Evolutionary conservation across 2,329 filamentous ascomycete species (phyloP).

Genomic region (Colletotrichum caudatum): DNA sequence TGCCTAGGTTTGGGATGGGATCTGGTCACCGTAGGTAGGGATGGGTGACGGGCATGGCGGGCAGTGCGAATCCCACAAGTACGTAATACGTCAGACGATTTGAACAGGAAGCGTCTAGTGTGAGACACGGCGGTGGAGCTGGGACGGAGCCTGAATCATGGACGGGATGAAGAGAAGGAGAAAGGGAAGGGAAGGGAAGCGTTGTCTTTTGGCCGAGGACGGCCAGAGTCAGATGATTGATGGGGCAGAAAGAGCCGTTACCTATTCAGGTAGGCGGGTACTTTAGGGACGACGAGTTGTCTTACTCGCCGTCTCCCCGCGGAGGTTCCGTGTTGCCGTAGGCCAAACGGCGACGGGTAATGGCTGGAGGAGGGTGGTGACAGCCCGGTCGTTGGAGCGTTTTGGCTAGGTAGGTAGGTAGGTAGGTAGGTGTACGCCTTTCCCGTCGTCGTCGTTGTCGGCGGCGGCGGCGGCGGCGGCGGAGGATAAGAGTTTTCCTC

Average conservation of each 20-base stretch:
- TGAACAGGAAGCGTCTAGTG: neutral
- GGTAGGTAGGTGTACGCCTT: neutral
- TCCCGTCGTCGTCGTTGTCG: neutral
- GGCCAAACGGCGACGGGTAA: conserved; percentile 2
- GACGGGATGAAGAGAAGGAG: neutral
- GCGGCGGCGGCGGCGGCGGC: too few species aligned
- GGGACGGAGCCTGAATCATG: conserved; percentile 23
- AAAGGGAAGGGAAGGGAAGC: neutral
- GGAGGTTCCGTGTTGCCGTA: neutral
- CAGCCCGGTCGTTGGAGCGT: neutral
- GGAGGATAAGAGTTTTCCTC: neutral
- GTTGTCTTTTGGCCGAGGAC: neutral
- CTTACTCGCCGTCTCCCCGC: neutral
- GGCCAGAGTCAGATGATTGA: neutral
- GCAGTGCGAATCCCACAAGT: neutral
- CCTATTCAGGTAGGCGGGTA: neutral
- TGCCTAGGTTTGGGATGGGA: neutral
- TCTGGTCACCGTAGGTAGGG: neutral
- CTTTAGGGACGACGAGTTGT: neutral
- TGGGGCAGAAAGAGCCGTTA: neutral
- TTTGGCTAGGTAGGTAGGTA: neutral
- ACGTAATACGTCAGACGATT: neutral
- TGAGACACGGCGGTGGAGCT: conserved; percentile 22
- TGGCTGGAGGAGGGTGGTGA: neutral
- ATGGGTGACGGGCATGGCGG: neutral